These are phyloP conservation scores for Akebia trifoliata DNA, from an alignment of 164 flowering plant species.

Conservation along the genomic window DNA sequence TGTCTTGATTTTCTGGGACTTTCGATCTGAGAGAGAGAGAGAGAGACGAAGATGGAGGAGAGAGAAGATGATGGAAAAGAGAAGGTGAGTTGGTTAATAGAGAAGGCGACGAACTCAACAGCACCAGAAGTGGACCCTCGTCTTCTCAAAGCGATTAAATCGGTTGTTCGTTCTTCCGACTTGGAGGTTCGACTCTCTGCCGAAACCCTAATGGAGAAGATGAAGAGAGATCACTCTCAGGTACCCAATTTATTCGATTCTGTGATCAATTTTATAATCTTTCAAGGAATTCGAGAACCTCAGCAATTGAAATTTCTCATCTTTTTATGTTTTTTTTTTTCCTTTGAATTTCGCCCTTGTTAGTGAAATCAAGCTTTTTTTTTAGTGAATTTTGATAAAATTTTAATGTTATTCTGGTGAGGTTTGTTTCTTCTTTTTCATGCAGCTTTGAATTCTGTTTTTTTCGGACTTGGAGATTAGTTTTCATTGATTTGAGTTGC, in stretches of 20 bases:
- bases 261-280: background rate
- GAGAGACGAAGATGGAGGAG: background rate
- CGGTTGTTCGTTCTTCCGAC: conserved; percentile 69
- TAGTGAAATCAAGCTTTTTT: too few species aligned
- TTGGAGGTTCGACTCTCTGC: conserved; percentile 62
- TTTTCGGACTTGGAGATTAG: too few species aligned
- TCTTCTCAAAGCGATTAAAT: conserved; percentile 75
- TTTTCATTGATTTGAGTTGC: too few species aligned
- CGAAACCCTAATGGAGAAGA: conserved; percentile 68
- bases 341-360: too few species aligned
- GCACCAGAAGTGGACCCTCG: conserved; percentile 66
- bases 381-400: too few species aligned
- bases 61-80: conserved; percentile 18
- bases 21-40: background rate
- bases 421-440: too few species aligned
- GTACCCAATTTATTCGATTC: conserved; percentile 21
- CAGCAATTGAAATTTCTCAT: background rate
- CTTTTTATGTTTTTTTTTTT: too few species aligned
- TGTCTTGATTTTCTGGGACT: too few species aligned
- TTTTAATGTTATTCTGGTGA: too few species aligned
- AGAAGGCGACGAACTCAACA: conserved; percentile 76
- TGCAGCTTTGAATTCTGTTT: too few species aligned
- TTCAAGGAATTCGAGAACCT: background rate
- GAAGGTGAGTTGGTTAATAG: conserved; percentile 54
- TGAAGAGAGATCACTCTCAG: conserved; percentile 86